A percentile compares a stretch with the other conserved stretches of the same genome.
These are phyloP conservation scores for Yarrowia hollandica DNA, from an alignment of 805 yeast species.

Conservation along the genomic window DNA sequence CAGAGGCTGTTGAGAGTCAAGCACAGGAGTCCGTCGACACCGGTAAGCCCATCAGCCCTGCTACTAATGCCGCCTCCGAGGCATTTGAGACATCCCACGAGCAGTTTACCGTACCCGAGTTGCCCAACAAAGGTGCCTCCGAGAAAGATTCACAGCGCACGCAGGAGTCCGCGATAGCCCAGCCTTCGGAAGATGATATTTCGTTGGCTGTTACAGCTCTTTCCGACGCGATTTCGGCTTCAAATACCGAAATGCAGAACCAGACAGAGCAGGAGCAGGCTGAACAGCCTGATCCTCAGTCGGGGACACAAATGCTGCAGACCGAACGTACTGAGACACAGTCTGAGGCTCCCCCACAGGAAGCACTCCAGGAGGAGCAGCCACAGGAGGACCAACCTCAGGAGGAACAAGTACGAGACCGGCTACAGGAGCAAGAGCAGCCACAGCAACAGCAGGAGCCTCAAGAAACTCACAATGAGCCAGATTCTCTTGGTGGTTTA, in stretches of 20 bases:
- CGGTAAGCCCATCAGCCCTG: background rate
- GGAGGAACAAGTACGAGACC: too few relatives aligned
- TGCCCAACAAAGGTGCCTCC: background rate
- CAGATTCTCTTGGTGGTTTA: background rate
- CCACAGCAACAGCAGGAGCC: background rate
- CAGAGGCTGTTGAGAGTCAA: background rate
- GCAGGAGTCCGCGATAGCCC: background rate
- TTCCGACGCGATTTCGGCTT: constrained; percentile 9
- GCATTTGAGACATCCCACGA: constrained; percentile 1
- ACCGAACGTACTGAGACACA: background rate
- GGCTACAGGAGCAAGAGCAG: background rate
- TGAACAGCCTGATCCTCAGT: background rate
- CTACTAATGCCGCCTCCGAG: background rate
- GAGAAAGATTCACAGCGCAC: background rate
- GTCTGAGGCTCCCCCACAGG: too few relatives aligned
- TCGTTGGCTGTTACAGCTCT: constrained; percentile 18
- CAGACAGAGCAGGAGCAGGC: background rate
- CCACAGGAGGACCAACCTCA: background rate
- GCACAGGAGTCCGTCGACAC: background rate
- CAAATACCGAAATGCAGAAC: background rate
- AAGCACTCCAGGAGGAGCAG: too few relatives aligned
- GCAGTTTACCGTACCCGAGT: background rate
- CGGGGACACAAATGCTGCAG: too few relatives aligned
- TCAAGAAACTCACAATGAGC: too few relatives aligned
- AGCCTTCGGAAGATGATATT: constrained; percentile 14